phyloP scores from a whole-genome alignment of 345 rosid species.

The Anacardium occidentale region DNA sequence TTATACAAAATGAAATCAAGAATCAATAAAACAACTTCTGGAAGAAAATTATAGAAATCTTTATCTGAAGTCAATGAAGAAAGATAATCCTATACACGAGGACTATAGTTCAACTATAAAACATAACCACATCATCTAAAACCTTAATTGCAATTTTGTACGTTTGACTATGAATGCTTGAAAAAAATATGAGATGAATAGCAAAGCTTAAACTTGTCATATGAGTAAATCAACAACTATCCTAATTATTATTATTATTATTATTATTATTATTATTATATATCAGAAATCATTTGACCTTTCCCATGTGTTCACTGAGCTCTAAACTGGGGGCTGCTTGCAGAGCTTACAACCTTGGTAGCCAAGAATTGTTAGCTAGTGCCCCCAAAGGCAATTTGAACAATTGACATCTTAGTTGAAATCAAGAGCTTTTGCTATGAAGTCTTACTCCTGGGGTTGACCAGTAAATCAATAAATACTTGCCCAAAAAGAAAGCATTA shows the following conservation, averaged over 20 bases:
- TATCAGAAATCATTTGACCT: no score
- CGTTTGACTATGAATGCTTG: slow-evolving; percentile 26
- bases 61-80: background rate
- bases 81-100: background rate
- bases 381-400: no score
- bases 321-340: no score
- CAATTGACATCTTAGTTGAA: no score
- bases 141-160: slow-evolving; percentile 7
- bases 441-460: no score
- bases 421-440: no score
- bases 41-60: background rate
- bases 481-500: background rate
- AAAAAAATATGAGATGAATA: slow-evolving; percentile 15
- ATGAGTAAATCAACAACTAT: background rate
- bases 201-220: slow-evolving; percentile 3
- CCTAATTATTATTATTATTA: no score
- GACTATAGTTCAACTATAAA: background rate
- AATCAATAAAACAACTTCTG: background rate
- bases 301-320: no score
- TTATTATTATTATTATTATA: no score
- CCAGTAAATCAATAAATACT: background rate
- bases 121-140: slow-evolving; percentile 12
- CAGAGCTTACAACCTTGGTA: no score
- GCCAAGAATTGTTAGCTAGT: no score
- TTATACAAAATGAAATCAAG: background rate